phyloP scores from a whole-genome alignment of 2,329 filamentous ascomycete species.

The Cercospora janseana region DNA sequence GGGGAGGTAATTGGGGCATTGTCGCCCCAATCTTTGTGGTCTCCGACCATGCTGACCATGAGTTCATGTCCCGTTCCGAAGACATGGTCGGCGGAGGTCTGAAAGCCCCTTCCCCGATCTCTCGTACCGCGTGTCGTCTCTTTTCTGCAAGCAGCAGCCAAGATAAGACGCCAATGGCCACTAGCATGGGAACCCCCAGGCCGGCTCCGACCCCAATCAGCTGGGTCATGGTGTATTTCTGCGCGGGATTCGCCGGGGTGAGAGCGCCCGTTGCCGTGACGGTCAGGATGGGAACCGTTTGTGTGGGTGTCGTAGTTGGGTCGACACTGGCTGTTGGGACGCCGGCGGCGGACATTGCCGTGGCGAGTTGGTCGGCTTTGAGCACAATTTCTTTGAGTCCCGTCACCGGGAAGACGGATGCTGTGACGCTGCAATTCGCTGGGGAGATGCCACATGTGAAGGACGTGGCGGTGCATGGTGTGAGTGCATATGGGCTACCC shows the following conservation, averaged over 20 bases:
- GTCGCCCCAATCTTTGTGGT: slow-evolving; percentile 3
- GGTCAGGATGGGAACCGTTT: slow-evolving; percentile 9
- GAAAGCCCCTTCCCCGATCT: slow-evolving; percentile 9
- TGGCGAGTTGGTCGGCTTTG: slow-evolving; percentile 9
- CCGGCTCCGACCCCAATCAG: slow-evolving; percentile 11
- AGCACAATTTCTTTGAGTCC: slow-evolving; percentile 8
- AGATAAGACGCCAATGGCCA: slow-evolving; percentile 9
- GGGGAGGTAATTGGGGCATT: not conserved
- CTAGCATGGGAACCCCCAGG: slow-evolving; percentile 9
- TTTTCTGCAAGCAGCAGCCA: slow-evolving; percentile 13
- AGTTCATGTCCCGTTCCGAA: slow-evolving; percentile 11
- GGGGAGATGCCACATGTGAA: slow-evolving; percentile 18
- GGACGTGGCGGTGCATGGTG: slow-evolving; percentile 14
- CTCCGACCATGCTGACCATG: slow-evolving; percentile 14
- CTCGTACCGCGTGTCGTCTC: not conserved
- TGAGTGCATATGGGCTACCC: slow-evolving; percentile 11
- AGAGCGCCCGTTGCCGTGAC: slow-evolving; percentile 8
- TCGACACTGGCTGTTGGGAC: slow-evolving; percentile 2
- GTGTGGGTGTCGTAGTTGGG: not conserved
- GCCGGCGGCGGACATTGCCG: slow-evolving; percentile 12
- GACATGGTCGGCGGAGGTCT: not conserved
- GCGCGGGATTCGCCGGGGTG: not conserved
- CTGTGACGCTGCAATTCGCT: slow-evolving; percentile 8
- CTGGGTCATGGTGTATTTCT: slow-evolving; percentile 5
- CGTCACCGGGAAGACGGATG: slow-evolving; percentile 9